phyloP scores from a whole-genome alignment of 805 yeast genomes.

The Candida nanaspora region DNA sequence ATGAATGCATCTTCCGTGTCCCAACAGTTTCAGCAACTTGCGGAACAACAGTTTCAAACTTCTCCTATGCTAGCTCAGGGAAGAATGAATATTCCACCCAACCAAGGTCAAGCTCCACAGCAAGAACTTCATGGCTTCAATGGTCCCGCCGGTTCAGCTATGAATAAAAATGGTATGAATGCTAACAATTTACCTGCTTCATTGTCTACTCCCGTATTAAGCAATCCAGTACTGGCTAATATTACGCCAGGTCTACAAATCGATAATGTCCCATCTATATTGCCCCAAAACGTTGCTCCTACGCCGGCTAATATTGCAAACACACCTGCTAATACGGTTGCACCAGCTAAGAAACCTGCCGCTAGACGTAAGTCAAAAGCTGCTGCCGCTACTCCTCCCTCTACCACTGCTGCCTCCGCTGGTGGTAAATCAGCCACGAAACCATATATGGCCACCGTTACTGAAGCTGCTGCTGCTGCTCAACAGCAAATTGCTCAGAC shows the following conservation, averaged over 20 bases:
- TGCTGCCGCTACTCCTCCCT: slow-evolving; percentile 10
- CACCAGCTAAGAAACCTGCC: slow-evolving; percentile 15
- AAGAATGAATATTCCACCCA: not conserved
- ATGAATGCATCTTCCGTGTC: not conserved
- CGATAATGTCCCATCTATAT: not conserved
- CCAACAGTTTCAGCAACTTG: not conserved
- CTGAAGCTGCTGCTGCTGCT: slow-evolving; percentile 6
- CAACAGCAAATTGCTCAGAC: slow-evolving; percentile 4
- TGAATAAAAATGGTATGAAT: slow-evolving; percentile 32
- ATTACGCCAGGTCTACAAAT: not conserved
- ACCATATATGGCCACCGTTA: slow-evolving; percentile 2
- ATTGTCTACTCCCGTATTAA: slow-evolving; percentile 1
- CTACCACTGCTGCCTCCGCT: slow-evolving; percentile 9
- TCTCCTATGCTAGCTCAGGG: slow-evolving; percentile 1
- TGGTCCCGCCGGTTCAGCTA: too few relatives aligned
- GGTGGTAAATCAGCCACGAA: slow-evolving; percentile 1
- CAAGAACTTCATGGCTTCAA: not conserved
- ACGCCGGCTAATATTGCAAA: not conserved
- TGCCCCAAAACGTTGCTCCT: too few relatives aligned
- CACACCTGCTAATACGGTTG: not conserved
- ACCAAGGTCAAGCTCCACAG: not conserved
- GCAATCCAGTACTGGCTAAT: not conserved
- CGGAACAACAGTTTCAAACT: slow-evolving; percentile 2
- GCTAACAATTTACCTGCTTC: not conserved
- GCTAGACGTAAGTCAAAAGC: slow-evolving; percentile 16